Base-by-base conservation (phyloP, 2,329 filamentous ascomycete genomes). In the Venturia pyrina region DNA sequence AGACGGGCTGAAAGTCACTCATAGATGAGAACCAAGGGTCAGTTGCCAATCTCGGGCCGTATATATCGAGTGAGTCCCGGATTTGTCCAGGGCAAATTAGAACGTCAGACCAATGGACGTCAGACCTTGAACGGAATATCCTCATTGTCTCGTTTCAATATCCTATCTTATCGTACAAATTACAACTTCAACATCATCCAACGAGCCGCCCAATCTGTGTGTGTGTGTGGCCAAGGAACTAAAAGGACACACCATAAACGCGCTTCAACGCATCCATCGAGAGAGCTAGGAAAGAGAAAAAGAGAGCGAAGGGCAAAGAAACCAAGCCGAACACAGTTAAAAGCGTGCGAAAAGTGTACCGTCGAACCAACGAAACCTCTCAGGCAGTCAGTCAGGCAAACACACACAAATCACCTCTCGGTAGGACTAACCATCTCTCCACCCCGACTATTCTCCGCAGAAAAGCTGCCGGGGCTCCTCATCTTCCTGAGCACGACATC, bases 381-480 rank as follows among this genome's bases (percentile, higher is more conserved):
- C 28, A 50, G 6, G 4, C 17, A 21, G 15, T 8, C 15, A 59
- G 10, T 37, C 28, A 57, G 8, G 32, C 53, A 37, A 37, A 59
- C 50, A 2, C 10, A 15, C 24, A 15, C 11, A 56, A 56, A 32
- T 59, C 32, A 65, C 32, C 63, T 56, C 53, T 65, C 50, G 7
- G 50, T 60, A 43, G 50, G 63, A 32, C 63, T 65, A 10, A 65
- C 13, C 19, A 19, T 43, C 15, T 65, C 24, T 17, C 63, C 53
- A 41, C 63, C 63, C 19, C 32, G 44, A 32, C 24, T 40, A 21
- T 46, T 50, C 24, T 41, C 63, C 37, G 50, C 63, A 13, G 63
- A 65, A 41, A 65, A 44, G 10, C 63, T 65, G 2, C 63, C 63
- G 17, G 63, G 50, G 28, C 50, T 65, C 53, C 63, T 65, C 50